Base-by-base conservation (phyloP, 805 yeast species). In the Metschnikowia hibisci region DNA sequence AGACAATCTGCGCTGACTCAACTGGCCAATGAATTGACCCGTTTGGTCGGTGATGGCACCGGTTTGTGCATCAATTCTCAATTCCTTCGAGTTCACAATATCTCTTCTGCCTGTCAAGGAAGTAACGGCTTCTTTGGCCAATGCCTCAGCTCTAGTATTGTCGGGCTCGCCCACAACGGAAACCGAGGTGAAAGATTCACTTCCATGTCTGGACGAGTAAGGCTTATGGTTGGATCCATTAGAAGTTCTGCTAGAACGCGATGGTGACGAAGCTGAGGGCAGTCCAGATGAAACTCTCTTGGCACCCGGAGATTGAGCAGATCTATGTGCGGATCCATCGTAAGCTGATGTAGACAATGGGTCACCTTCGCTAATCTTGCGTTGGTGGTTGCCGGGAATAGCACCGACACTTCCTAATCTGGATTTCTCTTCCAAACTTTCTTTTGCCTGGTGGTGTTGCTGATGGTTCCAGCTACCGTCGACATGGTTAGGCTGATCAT, bases 1-100 rank as follows among this genome's bases (percentile, higher is more conserved):
- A 10, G 53, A 45, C 42, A 47, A 46, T 20, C 42, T 47, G 18
- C 53, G 43, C 30, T 47, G 51, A 16, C 51, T 45, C 27, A 48
- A 47, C 18, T 48, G 52, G 2, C 45, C 50, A 32, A 48, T 30
- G n/a, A 48, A 45, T 18, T 36, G 48, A 32, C 62, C 65, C 14
- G 51, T 50, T 39, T 62, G 66, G 44, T 64, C 63, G 20, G 57
- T 49, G 13, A 64, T 59, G 12, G 50, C 43, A 7, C 71, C 71
- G 15, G 63, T 53, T 14, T 34, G 34, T 12, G 64, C 65, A 45
- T 66, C 63, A 16, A 66, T 61, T 39, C 43, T 56, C 38, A 65
- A 48, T 38, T 58, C 63, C 42, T 54, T 52, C 20, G 55, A 56
- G 11, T 46, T 41, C 28, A 62, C 45, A 2, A 56, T 40, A 26